These are phyloP conservation scores for Potentilla sterilis DNA, from an alignment of 306 rosid species.

Conservation along the genomic window DNA sequence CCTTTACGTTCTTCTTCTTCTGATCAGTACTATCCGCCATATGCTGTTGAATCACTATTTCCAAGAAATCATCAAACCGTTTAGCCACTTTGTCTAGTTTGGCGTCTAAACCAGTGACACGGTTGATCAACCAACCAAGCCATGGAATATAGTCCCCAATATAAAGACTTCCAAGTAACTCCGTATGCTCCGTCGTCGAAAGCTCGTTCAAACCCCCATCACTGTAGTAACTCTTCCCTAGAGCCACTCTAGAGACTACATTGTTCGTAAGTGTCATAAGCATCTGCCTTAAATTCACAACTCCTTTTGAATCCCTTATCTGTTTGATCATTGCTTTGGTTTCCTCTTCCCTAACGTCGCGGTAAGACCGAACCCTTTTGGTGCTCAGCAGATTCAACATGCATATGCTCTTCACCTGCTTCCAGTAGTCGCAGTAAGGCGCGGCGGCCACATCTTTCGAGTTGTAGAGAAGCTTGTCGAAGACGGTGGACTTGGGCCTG, in stretches of 20 bases:
- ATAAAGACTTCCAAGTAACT: slow-evolving; percentile 26
- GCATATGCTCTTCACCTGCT: slow-evolving; percentile 30
- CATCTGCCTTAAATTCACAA: slow-evolving; percentile 37
- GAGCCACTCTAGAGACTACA: slow-evolving; percentile 40
- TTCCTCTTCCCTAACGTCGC: slow-evolving; percentile 30
- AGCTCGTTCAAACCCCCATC: slow-evolving; percentile 24
- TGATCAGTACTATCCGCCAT: neutral
- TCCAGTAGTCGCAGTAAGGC: slow-evolving; percentile 46
- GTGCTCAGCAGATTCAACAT: slow-evolving; percentile 29
- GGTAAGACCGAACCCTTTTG: slow-evolving; percentile 35
- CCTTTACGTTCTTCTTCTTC: slow-evolving; percentile 22
- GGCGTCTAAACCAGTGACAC: slow-evolving; percentile 37
- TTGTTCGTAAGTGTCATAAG: slow-evolving; percentile 35
- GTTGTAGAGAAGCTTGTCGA: slow-evolving; percentile 26
- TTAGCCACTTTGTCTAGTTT: slow-evolving; percentile 33
- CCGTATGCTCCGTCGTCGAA: slow-evolving; percentile 11
- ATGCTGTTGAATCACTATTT: slow-evolving; percentile 46
- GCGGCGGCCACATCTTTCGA: slow-evolving; percentile 35
- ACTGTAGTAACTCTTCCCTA: slow-evolving; percentile 42
- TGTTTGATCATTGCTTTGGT: slow-evolving; percentile 1
- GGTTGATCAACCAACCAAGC: slow-evolving; percentile 39
- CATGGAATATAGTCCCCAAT: slow-evolving; percentile 51
- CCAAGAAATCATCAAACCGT: slow-evolving; percentile 40
- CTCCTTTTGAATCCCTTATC: slow-evolving; percentile 14
- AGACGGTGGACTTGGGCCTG: slow-evolving; percentile 12